phyloP scores from a whole-genome alignment of 495 filamentous ascomycete species.

The Amorphotheca resinae region DNA sequence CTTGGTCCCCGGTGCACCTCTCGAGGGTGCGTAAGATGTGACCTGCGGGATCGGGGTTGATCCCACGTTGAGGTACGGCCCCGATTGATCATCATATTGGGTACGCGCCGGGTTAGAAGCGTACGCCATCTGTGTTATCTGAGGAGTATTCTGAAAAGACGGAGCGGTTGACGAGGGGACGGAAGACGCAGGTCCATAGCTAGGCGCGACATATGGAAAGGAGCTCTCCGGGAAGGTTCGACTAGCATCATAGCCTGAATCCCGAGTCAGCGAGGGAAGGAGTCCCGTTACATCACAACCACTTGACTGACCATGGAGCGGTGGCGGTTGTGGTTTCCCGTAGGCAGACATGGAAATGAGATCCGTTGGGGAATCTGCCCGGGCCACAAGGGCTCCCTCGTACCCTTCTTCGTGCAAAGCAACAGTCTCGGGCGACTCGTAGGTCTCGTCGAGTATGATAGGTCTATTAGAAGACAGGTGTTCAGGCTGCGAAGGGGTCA shows the following conservation, averaged over 20 bases:
- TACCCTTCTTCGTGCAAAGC: slow-evolving; percentile 25
- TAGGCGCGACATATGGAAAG: slow-evolving; percentile 22
- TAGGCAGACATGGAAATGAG: slow-evolving; percentile 43
- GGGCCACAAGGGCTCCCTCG: slow-evolving; percentile 32
- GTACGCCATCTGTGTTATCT: slow-evolving; percentile 35
- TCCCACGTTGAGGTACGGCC: slow-evolving; percentile 38
- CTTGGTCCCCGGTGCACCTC: slow-evolving; percentile 54
- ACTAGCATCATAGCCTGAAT: slow-evolving; percentile 26
- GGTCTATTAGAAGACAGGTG: slow-evolving; percentile 17
- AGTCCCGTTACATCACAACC: not conserved
- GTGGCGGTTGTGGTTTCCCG: slow-evolving; percentile 34
- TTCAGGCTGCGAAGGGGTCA: slow-evolving; percentile 16
- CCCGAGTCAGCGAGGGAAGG: not conserved
- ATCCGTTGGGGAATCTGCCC: slow-evolving; percentile 26
- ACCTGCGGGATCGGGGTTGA: slow-evolving; percentile 45
- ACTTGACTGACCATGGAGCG: slow-evolving; percentile 31
- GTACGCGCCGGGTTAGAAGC: slow-evolving; percentile 18
- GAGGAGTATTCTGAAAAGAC: slow-evolving; percentile 32
- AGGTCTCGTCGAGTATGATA: slow-evolving; percentile 26
- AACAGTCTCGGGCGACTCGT: slow-evolving; percentile 22
- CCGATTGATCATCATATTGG: slow-evolving; percentile 38
- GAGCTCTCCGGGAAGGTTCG: slow-evolving; percentile 21
- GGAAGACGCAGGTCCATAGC: slow-evolving; percentile 14
- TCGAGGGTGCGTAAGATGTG: slow-evolving; percentile 50
- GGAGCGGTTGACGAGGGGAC: slow-evolving; percentile 23